Evolutionary conservation across 176 grass and related monocot genomes (phyloP).

Genomic region (Aegilops bicornis): DNA sequence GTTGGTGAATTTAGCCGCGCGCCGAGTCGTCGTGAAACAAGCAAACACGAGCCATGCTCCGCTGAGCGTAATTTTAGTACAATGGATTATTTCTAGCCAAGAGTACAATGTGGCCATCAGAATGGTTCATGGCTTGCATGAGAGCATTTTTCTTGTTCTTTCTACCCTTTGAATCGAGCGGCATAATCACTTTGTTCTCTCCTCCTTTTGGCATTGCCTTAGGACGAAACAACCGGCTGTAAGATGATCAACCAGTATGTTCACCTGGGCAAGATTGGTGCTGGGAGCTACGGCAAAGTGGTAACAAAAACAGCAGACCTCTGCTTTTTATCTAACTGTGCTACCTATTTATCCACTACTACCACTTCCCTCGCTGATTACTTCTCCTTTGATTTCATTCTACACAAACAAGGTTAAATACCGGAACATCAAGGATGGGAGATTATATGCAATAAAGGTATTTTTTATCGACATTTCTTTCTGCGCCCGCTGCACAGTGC

Average conservation of each 20-base stretch:
- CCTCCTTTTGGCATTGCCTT: conserved; percentile 12
- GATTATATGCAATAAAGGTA: conserved; percentile 75
- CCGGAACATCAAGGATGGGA: conserved; percentile 56
- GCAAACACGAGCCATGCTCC: too few species aligned
- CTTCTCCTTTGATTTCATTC: neutral
- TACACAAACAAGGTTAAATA: conserved; percentile 52
- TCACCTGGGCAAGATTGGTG: conserved; percentile 66
- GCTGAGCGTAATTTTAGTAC: too few species aligned
- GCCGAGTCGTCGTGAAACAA: too few species aligned
- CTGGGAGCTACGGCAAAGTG: conserved; percentile 96
- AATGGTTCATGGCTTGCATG: too few species aligned
- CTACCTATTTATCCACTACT: too few species aligned
- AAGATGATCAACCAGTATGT: conserved; percentile 94
- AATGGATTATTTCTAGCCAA: too few species aligned
- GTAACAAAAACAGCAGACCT: conserved; percentile 34
- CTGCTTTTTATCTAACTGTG: neutral
- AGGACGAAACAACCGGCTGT: conserved; percentile 73
- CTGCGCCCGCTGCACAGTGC: neutral
- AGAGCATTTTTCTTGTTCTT: too few species aligned
- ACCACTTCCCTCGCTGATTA: neutral
- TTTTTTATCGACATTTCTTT: neutral
- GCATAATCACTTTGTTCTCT: too few species aligned
- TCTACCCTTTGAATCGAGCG: too few species aligned
- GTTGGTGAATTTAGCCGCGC: too few species aligned
- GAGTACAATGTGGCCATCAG: too few species aligned